These are phyloP conservation scores for Marchantia paleacea DNA, from an alignment of 225 moss, liverwort and hornwort genomes.

Conservation along the genomic window DNA sequence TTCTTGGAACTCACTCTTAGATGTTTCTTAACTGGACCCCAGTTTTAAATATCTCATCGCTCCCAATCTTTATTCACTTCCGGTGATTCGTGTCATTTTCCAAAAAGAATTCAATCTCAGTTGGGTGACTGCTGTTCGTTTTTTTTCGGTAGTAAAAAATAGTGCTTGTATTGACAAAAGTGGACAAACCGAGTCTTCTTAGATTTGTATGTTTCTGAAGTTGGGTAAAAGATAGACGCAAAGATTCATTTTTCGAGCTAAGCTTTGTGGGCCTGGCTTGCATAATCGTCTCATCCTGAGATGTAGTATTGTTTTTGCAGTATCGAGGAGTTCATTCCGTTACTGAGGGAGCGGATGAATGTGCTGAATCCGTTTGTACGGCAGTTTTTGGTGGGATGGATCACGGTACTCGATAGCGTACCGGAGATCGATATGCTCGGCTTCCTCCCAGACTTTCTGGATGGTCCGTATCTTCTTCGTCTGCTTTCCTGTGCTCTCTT, in stretches of 20 bases:
- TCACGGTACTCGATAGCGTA: constrained; percentile 94
- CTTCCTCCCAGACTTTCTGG: constrained; percentile 95
- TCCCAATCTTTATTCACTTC: too few species aligned
- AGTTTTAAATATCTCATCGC: too few species aligned
- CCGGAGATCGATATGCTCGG: constrained; percentile 99
- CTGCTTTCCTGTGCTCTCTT: neutral
- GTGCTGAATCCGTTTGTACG: constrained; percentile 89
- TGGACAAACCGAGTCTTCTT: neutral
- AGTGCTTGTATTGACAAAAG: neutral
- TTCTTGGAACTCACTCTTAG: neutral
- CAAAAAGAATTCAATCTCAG: too few species aligned
- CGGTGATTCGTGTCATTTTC: too few species aligned
- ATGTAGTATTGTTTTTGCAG: constrained; percentile 37
- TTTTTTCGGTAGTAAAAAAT: too few species aligned
- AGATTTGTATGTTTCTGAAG: neutral
- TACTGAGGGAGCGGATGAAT: constrained; percentile 93
- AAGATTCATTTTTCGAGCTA: neutral
- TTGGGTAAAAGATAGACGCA: neutral
- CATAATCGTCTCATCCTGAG: neutral
- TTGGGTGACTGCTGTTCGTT: too few species aligned
- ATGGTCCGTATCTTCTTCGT: constrained; percentile 53
- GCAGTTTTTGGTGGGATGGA: constrained; percentile 98
- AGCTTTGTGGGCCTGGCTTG: neutral
- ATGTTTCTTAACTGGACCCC: too few species aligned
- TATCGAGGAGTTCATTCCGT: constrained; percentile 94